These are phyloP conservation scores for Lipomyces chichibuensis DNA, from an alignment of 805 yeast genomes.

Conservation along the genomic window DNA sequence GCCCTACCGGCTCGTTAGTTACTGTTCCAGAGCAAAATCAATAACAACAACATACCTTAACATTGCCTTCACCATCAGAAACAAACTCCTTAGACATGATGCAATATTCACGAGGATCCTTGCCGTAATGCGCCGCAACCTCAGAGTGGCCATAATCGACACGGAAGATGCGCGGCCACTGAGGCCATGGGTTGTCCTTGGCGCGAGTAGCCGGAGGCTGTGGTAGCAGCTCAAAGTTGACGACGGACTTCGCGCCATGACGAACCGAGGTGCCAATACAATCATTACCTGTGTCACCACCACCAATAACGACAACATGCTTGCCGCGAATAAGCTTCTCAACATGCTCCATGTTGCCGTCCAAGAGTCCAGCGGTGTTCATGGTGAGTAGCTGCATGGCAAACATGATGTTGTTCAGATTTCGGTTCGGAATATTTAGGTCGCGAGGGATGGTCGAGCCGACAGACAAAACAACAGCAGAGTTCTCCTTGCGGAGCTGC, in stretches of 20 bases:
- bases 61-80: slow-evolving; percentile 93
- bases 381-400: slow-evolving; percentile 90
- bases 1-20: slow-evolving; percentile 49
- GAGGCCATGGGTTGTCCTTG: slow-evolving; percentile 99
- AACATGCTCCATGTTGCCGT: slow-evolving; percentile 71
- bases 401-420: slow-evolving; percentile 81
- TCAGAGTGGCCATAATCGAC: slow-evolving; percentile 98
- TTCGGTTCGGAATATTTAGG: slow-evolving; percentile 91
- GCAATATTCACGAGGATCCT: slow-evolving; percentile 96
- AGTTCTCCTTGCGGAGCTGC: slow-evolving; percentile 64
- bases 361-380: slow-evolving; percentile 87
- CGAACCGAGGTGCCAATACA: slow-evolving; percentile 96
- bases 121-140: slow-evolving; percentile 91
- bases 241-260: slow-evolving; percentile 94
- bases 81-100: slow-evolving; percentile 93
- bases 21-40: neutral
- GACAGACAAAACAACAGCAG: slow-evolving; percentile 88
- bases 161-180: slow-evolving; percentile 97
- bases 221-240: slow-evolving; percentile 92
- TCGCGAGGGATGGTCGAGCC: slow-evolving; percentile 98
- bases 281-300: slow-evolving; percentile 99
- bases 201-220: slow-evolving; percentile 84
- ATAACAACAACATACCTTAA: slow-evolving; percentile 48
- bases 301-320: slow-evolving; percentile 95
- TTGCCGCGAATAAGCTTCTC: slow-evolving; percentile 69